Percentiles rank a stretch among this genome's conserved stretches.
These are phyloP conservation scores for Tephrocybe sp. DNA, from an alignment of 768 basidiomycete species.

Conservation along the genomic window DNA sequence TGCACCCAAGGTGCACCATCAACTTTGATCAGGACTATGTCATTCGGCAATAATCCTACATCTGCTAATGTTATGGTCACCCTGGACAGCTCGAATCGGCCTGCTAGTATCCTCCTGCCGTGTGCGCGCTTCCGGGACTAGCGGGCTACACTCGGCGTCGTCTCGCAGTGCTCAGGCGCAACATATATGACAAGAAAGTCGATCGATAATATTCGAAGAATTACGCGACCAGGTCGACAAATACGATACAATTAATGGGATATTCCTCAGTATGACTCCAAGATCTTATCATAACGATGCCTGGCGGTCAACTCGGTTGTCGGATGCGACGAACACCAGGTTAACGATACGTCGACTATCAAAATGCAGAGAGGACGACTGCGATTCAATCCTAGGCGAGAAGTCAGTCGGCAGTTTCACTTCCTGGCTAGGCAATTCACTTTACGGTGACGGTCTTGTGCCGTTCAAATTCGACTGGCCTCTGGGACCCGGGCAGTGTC, in stretches of 20 bases:
- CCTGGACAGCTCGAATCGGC: background rate
- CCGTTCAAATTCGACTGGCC: slow-evolving; percentile 40
- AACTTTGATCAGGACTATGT: too few relatives aligned
- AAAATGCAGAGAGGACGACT: slow-evolving; percentile 28
- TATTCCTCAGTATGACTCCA: background rate
- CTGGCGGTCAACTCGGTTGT: slow-evolving; percentile 32
- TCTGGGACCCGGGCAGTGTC: slow-evolving; percentile 29
- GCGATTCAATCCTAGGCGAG: slow-evolving; percentile 39
- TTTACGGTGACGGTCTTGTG: slow-evolving; percentile 52
- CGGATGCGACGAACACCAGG: slow-evolving; percentile 50
- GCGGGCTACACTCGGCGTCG: background rate
- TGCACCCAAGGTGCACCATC: too few relatives aligned
- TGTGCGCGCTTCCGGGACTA: background rate
- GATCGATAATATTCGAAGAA: background rate
- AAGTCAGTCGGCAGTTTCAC: background rate
- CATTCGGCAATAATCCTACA: background rate
- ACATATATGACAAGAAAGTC: background rate
- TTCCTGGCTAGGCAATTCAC: slow-evolving; percentile 24
- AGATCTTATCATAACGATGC: slow-evolving; percentile 19
- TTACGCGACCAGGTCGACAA: background rate
- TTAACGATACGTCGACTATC: slow-evolving; percentile 52
- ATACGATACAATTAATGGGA: slow-evolving; percentile 8
- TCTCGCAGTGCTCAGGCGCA: background rate
- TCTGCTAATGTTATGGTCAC: background rate
- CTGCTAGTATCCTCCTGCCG: background rate